phyloP scores from a whole-genome alignment of 23 red algal species.

The Gracilaria gracilis region DNA sequence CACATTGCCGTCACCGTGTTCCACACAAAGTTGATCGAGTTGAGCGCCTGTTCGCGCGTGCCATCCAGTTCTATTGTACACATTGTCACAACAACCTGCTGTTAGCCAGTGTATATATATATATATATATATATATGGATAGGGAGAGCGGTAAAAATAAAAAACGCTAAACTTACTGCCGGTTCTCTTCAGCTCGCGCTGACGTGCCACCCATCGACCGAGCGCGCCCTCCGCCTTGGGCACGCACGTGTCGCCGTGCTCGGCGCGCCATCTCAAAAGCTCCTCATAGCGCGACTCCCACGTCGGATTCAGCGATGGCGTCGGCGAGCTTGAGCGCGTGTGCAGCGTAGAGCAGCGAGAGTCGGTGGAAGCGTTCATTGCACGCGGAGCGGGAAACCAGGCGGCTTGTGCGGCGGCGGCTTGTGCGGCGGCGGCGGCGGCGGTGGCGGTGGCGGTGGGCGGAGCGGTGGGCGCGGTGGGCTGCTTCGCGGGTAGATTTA shows the following conservation, averaged over 20 bases:
- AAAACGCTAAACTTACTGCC: conserved; percentile 53
- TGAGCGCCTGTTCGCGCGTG: conserved; percentile 57
- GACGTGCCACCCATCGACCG: conserved; percentile 75
- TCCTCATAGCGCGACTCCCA: conserved; percentile 71
- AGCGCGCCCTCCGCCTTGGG: conserved; percentile 77
- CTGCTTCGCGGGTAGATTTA: not conserved
- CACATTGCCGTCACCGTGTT: conserved; percentile 69
- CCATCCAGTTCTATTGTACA: conserved; percentile 57
- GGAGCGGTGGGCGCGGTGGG: not conserved
- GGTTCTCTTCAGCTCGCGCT: conserved; percentile 73
- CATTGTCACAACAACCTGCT: too few species aligned
- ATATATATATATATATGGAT: too few species aligned
- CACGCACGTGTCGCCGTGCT: conserved; percentile 66
- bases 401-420: not conserved
- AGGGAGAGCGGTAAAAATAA: too few species aligned
- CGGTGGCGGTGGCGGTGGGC: too few species aligned
- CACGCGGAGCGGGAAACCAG: not conserved
- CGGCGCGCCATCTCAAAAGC: conserved; percentile 56
- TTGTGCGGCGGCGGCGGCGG: not conserved
- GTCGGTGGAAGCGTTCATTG: not conserved
- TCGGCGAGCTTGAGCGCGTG: not conserved
- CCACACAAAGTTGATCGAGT: conserved; percentile 76
- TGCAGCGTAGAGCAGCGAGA: not conserved
- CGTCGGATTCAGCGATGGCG: conserved; percentile 36
- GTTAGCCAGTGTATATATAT: too few species aligned